These are phyloP conservation scores for Crucihimalaya himalaica DNA, from an alignment of 345 rosid species.

Conservation along the genomic window DNA sequence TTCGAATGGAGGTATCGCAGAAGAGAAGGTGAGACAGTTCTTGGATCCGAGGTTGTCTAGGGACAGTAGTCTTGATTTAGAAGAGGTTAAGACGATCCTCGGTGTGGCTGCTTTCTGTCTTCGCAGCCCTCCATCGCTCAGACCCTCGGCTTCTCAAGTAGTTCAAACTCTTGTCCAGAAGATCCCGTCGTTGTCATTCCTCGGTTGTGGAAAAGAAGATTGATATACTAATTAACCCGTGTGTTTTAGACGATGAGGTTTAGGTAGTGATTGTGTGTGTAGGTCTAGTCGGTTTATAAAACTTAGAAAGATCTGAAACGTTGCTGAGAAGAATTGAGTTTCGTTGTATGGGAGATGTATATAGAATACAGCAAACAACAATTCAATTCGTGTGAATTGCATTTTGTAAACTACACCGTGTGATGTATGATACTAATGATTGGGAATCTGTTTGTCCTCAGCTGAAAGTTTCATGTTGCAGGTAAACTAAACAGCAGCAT, in stretches of 20 bases:
- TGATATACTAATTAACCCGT: not conserved
- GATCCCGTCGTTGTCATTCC: slow-evolving; percentile 45
- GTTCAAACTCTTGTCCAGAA: slow-evolving; percentile 43
- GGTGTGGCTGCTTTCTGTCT: slow-evolving; percentile 55
- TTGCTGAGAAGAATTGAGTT: slow-evolving; percentile 19
- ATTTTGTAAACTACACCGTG: slow-evolving; percentile 14
- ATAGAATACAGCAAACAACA: slow-evolving; percentile 20
- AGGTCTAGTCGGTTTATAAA: slow-evolving; percentile 17
- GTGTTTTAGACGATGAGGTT: slow-evolving; percentile 25
- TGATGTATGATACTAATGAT: slow-evolving; percentile 24
- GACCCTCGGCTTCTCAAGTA: slow-evolving; percentile 67
- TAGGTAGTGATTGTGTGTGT: slow-evolving; percentile 31
- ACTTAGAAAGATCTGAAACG: slow-evolving; percentile 14
- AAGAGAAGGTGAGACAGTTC: slow-evolving; percentile 40
- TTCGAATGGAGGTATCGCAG: not conserved
- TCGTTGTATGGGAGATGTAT: slow-evolving; percentile 29
- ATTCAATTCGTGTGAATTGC: slow-evolving; percentile 2
- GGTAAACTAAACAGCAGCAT: too few species aligned
- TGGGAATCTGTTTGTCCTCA: not conserved
- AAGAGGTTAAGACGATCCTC: slow-evolving; percentile 61
- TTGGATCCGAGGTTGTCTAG: slow-evolving; percentile 63
- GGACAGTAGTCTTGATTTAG: slow-evolving; percentile 47
- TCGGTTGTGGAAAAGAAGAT: slow-evolving; percentile 19
- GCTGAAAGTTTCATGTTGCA: too few species aligned
- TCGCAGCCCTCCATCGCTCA: slow-evolving; percentile 48